phyloP scores from a whole-genome alignment of 495 filamentous ascomycete species.

The Hypoxylon subgilvum region DNA sequence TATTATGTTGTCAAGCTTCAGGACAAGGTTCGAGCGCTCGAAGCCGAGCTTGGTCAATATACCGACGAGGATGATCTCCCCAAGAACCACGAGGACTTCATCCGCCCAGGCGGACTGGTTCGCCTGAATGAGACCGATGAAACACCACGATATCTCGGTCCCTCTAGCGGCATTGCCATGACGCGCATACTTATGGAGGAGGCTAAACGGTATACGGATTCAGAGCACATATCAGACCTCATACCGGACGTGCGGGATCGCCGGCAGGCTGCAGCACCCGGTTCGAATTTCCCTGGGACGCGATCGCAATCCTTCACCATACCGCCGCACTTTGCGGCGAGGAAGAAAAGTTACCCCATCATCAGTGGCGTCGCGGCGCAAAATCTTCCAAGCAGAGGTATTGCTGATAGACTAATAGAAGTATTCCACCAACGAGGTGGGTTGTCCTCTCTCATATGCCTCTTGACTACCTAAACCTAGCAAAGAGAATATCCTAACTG shows the following conservation, averaged over 20 bases:
- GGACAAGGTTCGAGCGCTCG: conserved; percentile 76
- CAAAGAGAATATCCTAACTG: conserved; percentile 7
- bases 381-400: conserved; percentile 66
- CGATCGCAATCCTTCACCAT: conserved; percentile 50
- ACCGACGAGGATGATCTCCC: conserved; percentile 69
- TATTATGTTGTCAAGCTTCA: conserved; percentile 88
- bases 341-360: conserved; percentile 71
- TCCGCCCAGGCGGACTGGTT: conserved; percentile 81
- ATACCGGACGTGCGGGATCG: conserved; percentile 67
- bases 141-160: conserved; percentile 80
- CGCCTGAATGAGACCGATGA: conserved; percentile 81
- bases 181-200: conserved; percentile 92
- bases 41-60: conserved; percentile 70
- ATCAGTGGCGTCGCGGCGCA: conserved; percentile 75
- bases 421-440: conserved; percentile 81
- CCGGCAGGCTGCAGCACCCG: conserved; percentile 26
- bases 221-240: conserved; percentile 84
- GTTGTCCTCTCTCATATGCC: conserved; percentile 31
- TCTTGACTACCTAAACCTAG: not conserved
- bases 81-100: conserved; percentile 75
- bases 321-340: conserved; percentile 40
- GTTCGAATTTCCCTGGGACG: conserved; percentile 17
- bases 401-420: conserved; percentile 76
- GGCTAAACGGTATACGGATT: conserved; percentile 84
- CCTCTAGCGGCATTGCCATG: conserved; percentile 92